Conservation (phyloP, 2,329 filamentous ascomycete species). For the Colletotrichum plurivorum region DNA sequence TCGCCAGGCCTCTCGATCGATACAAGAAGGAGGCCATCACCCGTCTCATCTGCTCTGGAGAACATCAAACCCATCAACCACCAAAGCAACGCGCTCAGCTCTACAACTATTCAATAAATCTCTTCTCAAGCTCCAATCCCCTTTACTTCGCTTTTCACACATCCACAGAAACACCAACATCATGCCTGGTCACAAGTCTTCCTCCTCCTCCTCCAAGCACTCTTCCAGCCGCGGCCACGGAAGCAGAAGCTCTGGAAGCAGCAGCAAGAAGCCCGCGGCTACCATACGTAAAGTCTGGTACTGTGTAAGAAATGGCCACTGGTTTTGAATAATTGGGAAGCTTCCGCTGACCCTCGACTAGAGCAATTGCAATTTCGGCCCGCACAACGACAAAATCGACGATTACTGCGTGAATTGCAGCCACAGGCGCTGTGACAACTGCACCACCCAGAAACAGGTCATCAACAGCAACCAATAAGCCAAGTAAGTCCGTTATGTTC, state of each 20-base stretch:
- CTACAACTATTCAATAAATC: neutral
- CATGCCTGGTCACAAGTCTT: neutral
- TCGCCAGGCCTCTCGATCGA: too few species aligned
- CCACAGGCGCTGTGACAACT: conserved; percentile 9
- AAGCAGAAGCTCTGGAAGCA: neutral
- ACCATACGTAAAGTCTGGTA: conserved; percentile 4
- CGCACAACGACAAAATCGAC: neutral
- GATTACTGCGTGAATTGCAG: neutral
- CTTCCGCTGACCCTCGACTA: neutral
- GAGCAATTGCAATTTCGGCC: conserved; percentile 3
- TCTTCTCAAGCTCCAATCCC: neutral
- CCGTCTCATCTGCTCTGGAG: too few species aligned
- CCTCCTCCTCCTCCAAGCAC: conserved; percentile 1
- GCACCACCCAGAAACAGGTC: too few species aligned
- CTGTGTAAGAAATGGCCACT: neutral
- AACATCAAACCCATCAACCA: too few species aligned
- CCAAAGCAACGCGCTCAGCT: too few species aligned
- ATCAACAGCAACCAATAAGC: neutral
- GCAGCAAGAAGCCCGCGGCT: neutral
- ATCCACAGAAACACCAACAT: neutral
- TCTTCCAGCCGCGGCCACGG: neutral
- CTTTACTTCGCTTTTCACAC: neutral
- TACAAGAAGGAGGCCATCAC: too few species aligned
- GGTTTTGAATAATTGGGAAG: too few species aligned
- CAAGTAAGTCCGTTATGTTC: too few species aligned